Evolutionary conservation across 116 monocot species (phyloP), one percentile per base, ranked within the genome.

Genomic region (Dioscorea cayenensis): DNA sequence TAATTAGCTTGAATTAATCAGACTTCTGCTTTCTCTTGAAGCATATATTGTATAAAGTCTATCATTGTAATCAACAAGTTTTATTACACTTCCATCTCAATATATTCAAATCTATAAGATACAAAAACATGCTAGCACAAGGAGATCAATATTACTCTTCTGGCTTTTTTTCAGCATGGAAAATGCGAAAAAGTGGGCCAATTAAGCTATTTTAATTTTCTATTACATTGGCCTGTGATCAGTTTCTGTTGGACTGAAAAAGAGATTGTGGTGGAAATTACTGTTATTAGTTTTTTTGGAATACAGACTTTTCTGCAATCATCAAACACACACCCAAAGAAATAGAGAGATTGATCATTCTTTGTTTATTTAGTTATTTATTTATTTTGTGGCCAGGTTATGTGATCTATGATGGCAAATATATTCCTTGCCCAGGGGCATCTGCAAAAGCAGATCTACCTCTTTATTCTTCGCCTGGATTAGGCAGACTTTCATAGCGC

Each of bases 391-490:
- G 14, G 76, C 58, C 76, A 87, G 80, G 80, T 67, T 70, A 63
- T 69, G 21, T 66, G 17, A 37, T 80, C 28, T 69, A 51, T 65
- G 76, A 82, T 68, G 52, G 75, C 51, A 80, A 82, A 64, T 71
- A 67, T 27, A 52, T 72, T 67, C 27, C 59, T 6, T 71, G 28
- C 9, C 64, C 52, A 51, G 77, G 77, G 20, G 50, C 67, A 27
- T 73, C 76, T 22, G 77, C 77, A 69, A 66, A 68, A 58, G 69
- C 71, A 36, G 72, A 68, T 21, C 7, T 88, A 14, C 66, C 79
- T 48, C 73, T 52, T 68, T 73, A 72, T 69, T 65, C 59, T 14
- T 59, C 51, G n/a, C 28, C 37, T 20, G 70, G 78, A 51, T n/a
- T 43, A 9, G 72, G 72, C 18, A 68, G 55, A 66, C 9, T 70